Evolutionary conservation across 2,329 filamentous ascomycete genomes (phyloP).

Genomic region (Fusarium virguliforme): DNA sequence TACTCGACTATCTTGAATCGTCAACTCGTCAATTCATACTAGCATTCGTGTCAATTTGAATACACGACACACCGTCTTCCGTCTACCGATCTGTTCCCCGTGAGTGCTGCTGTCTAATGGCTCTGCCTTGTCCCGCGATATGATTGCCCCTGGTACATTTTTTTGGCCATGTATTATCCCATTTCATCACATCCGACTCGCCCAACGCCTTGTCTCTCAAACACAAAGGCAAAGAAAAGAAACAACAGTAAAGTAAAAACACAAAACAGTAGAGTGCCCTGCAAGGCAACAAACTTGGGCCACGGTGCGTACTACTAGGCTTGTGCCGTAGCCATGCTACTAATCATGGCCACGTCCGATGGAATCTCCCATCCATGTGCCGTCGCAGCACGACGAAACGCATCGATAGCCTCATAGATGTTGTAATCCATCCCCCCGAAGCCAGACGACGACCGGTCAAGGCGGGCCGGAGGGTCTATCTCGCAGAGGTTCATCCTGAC

Average conservation of each 20-base stretch:
- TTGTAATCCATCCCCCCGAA: constrained; percentile 69
- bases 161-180: background rate
- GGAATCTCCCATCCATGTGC: constrained; percentile 83
- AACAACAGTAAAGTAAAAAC: background rate
- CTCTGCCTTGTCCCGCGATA: too few species aligned
- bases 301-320: background rate
- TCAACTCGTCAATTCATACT: background rate
- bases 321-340: constrained; percentile 49
- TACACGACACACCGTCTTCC: background rate
- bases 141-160: background rate
- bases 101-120: background rate
- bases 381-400: constrained; percentile 77
- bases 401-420: constrained; percentile 79
- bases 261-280: background rate
- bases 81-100: constrained; percentile 3
- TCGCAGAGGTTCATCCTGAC: constrained; percentile 83
- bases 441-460: constrained; percentile 60
- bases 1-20: background rate
- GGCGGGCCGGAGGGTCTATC: constrained; percentile 81
- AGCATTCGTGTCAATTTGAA: background rate
- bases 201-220: background rate
- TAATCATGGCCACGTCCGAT: constrained; percentile 67
- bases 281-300: background rate
- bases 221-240: background rate
- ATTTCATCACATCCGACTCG: background rate